These are phyloP conservation scores for Aspergillus bertholletiae DNA, from an alignment of 495 filamentous ascomycete species.

Conservation along the genomic window DNA sequence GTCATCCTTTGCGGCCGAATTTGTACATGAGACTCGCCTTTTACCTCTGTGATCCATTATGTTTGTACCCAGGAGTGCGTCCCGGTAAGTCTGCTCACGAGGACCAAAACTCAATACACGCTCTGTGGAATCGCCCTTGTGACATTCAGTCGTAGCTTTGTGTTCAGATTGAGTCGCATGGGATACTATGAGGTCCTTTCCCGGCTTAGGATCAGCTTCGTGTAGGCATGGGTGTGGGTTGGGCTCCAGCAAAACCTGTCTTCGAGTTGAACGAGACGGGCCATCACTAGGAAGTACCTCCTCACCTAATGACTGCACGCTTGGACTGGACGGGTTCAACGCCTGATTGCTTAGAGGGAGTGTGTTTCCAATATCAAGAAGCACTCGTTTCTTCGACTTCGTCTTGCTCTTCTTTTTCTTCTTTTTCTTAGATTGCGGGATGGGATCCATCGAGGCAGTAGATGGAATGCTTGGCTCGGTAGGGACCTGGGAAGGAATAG, in stretches of 20 bases:
- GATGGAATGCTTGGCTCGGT: neutral
- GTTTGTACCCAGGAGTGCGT: neutral
- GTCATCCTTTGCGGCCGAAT: neutral
- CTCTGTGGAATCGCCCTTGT: neutral
- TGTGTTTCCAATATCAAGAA: neutral
- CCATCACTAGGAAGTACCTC: neutral
- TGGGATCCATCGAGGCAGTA: neutral
- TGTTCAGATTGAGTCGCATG: neutral
- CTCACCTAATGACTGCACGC: neutral
- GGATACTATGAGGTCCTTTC: neutral
- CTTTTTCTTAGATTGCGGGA: neutral
- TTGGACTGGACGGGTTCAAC: neutral
- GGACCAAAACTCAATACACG: neutral
- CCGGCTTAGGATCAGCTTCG: neutral
- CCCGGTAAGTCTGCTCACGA: neutral
- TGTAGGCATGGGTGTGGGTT: neutral
- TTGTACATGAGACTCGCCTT: neutral
- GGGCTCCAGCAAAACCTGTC: neutral
- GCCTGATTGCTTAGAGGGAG: neutral
- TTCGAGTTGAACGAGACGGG: neutral
- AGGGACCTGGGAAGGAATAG: neutral
- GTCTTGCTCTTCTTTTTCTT: constrained; percentile 14
- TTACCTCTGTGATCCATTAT: neutral
- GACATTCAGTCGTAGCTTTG: neutral
- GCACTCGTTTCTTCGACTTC: constrained; percentile 1